A percentile compares a stretch with the other conserved stretches of the same genome.
Conservation (phyloP, 2,329 filamentous ascomycete species). For the Pseudomassariella vexata region DNA sequence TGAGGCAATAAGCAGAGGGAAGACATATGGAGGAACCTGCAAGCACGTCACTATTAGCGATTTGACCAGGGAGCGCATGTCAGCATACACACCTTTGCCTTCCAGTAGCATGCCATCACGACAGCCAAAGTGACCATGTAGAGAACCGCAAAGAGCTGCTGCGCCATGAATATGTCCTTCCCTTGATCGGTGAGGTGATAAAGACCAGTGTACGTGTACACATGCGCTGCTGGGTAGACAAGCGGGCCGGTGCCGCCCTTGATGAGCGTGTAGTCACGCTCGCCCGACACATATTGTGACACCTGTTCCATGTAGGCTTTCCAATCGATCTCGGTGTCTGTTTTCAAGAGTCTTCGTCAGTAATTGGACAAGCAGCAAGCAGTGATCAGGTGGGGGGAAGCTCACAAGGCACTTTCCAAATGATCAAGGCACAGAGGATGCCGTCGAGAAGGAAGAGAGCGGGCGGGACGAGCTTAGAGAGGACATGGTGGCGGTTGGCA, state of each 20-base stretch:
- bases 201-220: conserved; percentile 81
- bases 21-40: conserved; percentile 80
- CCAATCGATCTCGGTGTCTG: conserved; percentile 98
- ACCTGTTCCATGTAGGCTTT: conserved; percentile 94
- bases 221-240: conserved; percentile 90
- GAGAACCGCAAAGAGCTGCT: conserved; percentile 73
- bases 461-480: conserved; percentile 47
- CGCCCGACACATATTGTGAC: conserved; percentile 69
- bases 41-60: conserved; percentile 3
- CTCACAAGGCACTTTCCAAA: conserved; percentile 81
- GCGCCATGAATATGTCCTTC: conserved; percentile 70
- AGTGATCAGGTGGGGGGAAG: too few species aligned
- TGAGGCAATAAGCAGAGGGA: conserved; percentile 79
- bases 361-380: conserved; percentile 5
- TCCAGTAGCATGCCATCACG: conserved; percentile 77
- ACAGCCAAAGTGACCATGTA: conserved; percentile 72
- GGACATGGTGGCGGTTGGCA: conserved; percentile 40
- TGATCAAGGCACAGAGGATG: conserved; percentile 65
- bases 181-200: conserved; percentile 75
- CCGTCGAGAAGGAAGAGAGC: conserved; percentile 66
- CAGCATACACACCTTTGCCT: conserved; percentile 52
- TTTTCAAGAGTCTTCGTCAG: conserved; percentile 8
- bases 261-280: conserved; percentile 83
- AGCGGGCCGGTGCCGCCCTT: conserved; percentile 85
- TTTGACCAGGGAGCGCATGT: not conserved